Evolutionary conservation across 2,329 filamentous ascomycete genomes (phyloP).

Genomic region (Penicillium sp.): DNA sequence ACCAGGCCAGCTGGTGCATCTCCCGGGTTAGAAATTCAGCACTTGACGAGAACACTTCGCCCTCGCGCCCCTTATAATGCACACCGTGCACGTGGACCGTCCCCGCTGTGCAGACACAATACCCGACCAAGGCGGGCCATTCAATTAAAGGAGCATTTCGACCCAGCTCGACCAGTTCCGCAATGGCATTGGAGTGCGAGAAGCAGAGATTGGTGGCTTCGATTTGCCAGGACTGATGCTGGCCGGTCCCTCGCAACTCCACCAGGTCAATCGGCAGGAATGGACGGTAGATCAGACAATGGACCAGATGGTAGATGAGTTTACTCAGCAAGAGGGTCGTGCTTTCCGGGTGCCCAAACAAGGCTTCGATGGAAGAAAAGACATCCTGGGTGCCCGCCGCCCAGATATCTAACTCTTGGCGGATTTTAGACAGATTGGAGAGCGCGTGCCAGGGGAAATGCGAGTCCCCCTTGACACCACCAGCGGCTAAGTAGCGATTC

Average conservation of each 20-base stretch:
- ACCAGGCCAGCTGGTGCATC: constrained; percentile 71
- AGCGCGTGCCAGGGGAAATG: constrained; percentile 88
- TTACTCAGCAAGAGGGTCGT: constrained; percentile 76
- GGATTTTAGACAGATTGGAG: constrained; percentile 78
- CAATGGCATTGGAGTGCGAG: constrained; percentile 79
- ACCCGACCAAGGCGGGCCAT: constrained; percentile 81
- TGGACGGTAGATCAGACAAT: constrained; percentile 79
- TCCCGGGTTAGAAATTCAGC: constrained; percentile 68
- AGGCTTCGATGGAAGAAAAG: constrained; percentile 66
- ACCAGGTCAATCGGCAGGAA: constrained; percentile 80
- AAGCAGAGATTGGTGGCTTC: constrained; percentile 85
- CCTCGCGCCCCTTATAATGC: constrained; percentile 63
- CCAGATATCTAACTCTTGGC: constrained; percentile 80
- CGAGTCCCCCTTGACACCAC: constrained; percentile 80
- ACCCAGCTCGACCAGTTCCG: constrained; percentile 73
- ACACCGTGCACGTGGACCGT: constrained; percentile 84
- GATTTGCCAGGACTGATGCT: constrained; percentile 89
- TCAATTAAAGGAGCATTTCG: constrained; percentile 68
- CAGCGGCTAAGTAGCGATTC: constrained; percentile 75
- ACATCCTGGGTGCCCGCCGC: constrained; percentile 72
- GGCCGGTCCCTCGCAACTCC: constrained; percentile 70
- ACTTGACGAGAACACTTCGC: constrained; percentile 58
- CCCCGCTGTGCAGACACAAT: constrained; percentile 78
- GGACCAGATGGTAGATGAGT: constrained; percentile 77
- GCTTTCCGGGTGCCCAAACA: constrained; percentile 73